phyloP scores from a whole-genome alignment of 169 alveolate genomes.

The Perkinsus marinus region DNA sequence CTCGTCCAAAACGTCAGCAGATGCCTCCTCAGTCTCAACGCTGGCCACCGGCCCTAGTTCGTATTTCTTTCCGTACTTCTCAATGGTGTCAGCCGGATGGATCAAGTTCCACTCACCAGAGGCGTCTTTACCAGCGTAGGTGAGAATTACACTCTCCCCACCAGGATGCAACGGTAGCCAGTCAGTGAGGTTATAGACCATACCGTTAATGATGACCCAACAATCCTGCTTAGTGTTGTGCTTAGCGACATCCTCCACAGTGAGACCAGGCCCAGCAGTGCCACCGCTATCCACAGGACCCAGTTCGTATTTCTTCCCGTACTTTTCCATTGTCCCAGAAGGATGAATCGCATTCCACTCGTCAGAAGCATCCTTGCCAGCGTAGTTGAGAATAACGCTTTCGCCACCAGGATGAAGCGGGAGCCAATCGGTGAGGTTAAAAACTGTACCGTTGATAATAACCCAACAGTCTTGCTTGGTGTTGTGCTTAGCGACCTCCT shows the following conservation, averaged over 20 bases:
- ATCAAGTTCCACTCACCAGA: background rate
- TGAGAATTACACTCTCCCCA: slow-evolving; percentile 15
- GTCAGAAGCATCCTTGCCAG: slow-evolving; percentile 25
- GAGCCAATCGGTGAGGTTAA: slow-evolving; percentile 37
- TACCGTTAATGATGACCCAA: slow-evolving; percentile 47
- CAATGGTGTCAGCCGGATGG: background rate
- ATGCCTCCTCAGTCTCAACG: background rate
- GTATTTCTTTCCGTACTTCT: background rate
- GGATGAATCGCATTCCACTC: slow-evolving; percentile 7
- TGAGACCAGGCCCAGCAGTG: background rate
- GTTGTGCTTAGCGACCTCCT: slow-evolving; percentile 35
- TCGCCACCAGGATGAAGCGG: slow-evolving; percentile 49
- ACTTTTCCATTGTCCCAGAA: background rate
- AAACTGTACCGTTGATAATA: slow-evolving; percentile 29
- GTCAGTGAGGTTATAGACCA: slow-evolving; percentile 50
- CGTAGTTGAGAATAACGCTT: slow-evolving; percentile 22
- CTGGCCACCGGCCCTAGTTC: background rate
- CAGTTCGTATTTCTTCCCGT: background rate
- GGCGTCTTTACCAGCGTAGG: background rate
- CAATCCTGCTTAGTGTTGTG: slow-evolving; percentile 40
- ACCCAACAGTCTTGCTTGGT: slow-evolving; percentile 34
- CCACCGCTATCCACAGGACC: background rate
- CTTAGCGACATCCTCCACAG: slow-evolving; percentile 2
- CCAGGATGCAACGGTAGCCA: slow-evolving; percentile 51
- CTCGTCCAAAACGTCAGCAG: background rate